Percentiles rank a stretch among this genome's conserved stretches.
Evolutionary conservation across 2,329 filamentous ascomycete species (phyloP).

Genomic region (Neopestalotiopsis sp.): DNA sequence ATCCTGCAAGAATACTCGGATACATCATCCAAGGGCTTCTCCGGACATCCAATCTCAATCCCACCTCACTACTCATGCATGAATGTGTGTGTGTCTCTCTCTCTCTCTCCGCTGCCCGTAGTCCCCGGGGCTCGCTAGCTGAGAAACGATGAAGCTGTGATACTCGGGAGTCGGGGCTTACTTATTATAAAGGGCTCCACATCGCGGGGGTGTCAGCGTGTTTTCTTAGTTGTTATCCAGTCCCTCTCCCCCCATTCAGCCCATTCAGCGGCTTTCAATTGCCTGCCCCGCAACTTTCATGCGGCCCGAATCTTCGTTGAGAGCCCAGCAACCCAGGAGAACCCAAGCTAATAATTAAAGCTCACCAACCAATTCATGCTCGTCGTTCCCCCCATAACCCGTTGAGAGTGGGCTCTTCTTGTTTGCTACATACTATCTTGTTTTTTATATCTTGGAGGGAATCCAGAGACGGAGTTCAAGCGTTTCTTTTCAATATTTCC

Average conservation of each 20-base stretch:
- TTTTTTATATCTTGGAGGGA: background rate
- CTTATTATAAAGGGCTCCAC: background rate
- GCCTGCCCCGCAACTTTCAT: background rate
- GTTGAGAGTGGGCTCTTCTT: background rate
- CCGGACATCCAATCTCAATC: background rate
- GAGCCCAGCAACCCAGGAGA: background rate
- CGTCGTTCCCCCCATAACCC: background rate
- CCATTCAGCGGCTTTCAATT: background rate
- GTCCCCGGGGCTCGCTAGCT: background rate
- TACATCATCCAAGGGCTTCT: background rate
- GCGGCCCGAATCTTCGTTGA: background rate
- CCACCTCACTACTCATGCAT: background rate
- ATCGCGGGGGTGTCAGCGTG: background rate
- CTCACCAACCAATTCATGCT: background rate
- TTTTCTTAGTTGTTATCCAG: background rate
- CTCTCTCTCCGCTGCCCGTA: background rate
- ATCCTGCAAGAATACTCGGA: background rate
- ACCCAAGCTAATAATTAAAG: background rate
- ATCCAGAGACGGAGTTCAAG: too few species aligned
- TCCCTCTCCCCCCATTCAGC: background rate
- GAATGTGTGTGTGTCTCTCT: background rate
- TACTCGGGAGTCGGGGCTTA: slow-evolving; percentile 1
- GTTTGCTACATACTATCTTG: background rate
- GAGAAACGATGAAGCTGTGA: background rate
- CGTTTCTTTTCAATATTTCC: too few species aligned